These are phyloP conservation scores for Colletotrichum navitas DNA, from an alignment of 2,329 filamentous ascomycete species.

Conservation along the genomic window DNA sequence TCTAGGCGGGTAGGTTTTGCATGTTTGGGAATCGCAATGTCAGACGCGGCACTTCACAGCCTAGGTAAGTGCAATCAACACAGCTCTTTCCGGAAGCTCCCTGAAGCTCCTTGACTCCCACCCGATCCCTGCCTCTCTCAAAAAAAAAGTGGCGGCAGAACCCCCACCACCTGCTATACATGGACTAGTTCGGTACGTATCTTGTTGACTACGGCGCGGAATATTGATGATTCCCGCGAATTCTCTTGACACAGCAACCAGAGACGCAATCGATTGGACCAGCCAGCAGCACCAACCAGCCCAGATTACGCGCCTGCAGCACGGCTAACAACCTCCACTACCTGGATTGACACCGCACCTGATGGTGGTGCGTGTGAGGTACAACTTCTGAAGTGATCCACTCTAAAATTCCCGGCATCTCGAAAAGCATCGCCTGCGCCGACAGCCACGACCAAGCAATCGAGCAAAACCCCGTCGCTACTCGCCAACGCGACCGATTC, in stretches of 20 bases:
- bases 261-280: constrained; percentile 25
- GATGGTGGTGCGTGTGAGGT: neutral
- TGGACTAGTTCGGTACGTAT: neutral
- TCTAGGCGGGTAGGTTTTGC: neutral
- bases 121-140: neutral
- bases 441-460: constrained; percentile 25
- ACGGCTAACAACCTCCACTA: constrained; percentile 11
- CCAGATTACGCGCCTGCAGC: constrained; percentile 16
- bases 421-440: constrained; percentile 31
- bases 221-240: constrained; percentile 4
- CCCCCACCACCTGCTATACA: constrained; percentile 18
- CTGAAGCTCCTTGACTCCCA: constrained; percentile 1
- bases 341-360: neutral
- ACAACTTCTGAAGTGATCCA: constrained; percentile 28
- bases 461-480: constrained; percentile 18
- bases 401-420: constrained; percentile 43
- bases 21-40: neutral
- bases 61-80: constrained; percentile 11
- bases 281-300: constrained; percentile 13
- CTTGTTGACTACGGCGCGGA: constrained; percentile 37
- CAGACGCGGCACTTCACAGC: constrained; percentile 17
- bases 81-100: neutral
- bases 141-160: constrained; percentile 15
- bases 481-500: constrained; percentile 37
- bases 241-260: constrained; percentile 25